phyloP scores from a whole-genome alignment of 345 rosid species.

The Alliaria petiolata region DNA sequence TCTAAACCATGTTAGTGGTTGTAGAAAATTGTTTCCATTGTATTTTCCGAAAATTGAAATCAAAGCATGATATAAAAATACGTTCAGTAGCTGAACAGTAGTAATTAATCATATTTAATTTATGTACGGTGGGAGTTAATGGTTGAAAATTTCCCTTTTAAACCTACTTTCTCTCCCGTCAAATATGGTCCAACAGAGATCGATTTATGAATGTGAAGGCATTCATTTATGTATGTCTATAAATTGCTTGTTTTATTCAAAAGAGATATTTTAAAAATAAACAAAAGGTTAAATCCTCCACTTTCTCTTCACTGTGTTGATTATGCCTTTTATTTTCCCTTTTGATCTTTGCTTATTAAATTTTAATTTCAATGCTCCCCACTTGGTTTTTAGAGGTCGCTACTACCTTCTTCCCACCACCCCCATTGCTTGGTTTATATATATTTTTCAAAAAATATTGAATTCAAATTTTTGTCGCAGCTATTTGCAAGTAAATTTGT shows the following conservation, averaged over 20 bases:
- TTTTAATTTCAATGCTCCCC: slow-evolving; percentile 21
- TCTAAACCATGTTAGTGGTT: neutral
- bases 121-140: neutral
- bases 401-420: neutral
- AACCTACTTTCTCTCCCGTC: neutral
- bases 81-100: neutral
- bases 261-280: neutral
- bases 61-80: neutral
- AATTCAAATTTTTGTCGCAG: neutral
- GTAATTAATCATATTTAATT: neutral
- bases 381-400: slow-evolving; percentile 13
- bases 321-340: neutral
- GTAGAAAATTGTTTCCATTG: neutral
- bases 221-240: neutral
- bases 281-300: neutral
- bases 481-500: neutral
- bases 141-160: neutral
- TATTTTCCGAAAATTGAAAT: neutral
- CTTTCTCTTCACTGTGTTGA: neutral
- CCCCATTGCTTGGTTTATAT: neutral
- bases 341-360: neutral
- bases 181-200: neutral
- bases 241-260: neutral
- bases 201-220: neutral
- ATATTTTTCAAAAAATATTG: neutral